Evolutionary conservation across 2,329 filamentous ascomycete species (phyloP).

Genomic region (Aphanoascus verrucosus): DNA sequence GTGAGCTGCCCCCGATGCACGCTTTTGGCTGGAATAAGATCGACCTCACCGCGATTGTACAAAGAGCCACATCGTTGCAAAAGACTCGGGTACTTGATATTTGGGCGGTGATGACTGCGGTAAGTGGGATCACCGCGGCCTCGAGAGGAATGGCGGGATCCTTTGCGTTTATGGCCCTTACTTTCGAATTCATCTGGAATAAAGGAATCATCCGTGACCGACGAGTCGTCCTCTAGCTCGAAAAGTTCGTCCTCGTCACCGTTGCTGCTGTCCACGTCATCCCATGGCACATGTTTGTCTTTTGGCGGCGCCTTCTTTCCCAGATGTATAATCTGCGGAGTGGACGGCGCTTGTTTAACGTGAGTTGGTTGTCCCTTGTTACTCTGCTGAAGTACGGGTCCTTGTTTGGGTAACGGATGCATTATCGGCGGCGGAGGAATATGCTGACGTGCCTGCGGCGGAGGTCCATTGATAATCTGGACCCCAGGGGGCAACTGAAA

Average conservation of each 20-base stretch:
- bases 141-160: conserved; percentile 16
- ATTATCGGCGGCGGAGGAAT: not conserved
- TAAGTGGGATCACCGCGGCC: conserved; percentile 17
- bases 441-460: conserved; percentile 2
- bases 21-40: conserved; percentile 21
- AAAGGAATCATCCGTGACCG: conserved; percentile 22
- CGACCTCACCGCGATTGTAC: conserved; percentile 18
- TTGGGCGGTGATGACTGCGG: conserved; percentile 23
- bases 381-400: not conserved
- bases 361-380: not conserved
- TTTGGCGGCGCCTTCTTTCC: conserved; percentile 9
- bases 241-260: conserved; percentile 24
- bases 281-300: conserved; percentile 13
- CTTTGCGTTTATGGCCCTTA: not conserved
- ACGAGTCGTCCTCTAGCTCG: conserved; percentile 22
- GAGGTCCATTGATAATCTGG: conserved; percentile 5
- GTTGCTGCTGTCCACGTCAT: conserved; percentile 20
- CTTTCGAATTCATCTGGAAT: conserved; percentile 17
- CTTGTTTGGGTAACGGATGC: not conserved
- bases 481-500: not conserved
- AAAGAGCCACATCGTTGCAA: not conserved
- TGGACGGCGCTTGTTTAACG: conserved; percentile 3
- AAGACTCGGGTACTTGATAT: conserved; percentile 11
- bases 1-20: conserved; percentile 6
- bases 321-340: conserved; percentile 14